Percentiles rank a stretch among this genome's conserved stretches.
phyloP scores from a whole-genome alignment of 2,329 filamentous ascomycete genomes.

The Aspergillus intermedius region DNA sequence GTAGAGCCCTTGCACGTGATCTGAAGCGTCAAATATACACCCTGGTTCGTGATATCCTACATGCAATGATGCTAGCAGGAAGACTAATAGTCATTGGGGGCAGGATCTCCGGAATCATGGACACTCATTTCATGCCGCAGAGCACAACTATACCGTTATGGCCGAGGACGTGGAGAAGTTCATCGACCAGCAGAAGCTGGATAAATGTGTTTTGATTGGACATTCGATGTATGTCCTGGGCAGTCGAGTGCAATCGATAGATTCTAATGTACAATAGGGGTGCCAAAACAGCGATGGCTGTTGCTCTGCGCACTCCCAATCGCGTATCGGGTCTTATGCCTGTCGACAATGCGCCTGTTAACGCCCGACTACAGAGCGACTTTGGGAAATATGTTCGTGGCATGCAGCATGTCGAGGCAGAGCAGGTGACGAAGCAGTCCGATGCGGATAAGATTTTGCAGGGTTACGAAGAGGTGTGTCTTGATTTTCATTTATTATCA shows the following conservation, averaged over 20 bases:
- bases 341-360: slow-evolving; percentile 88
- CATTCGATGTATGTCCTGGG: slow-evolving; percentile 67
- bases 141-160: slow-evolving; percentile 76
- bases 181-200: slow-evolving; percentile 63
- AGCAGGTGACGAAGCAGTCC: slow-evolving; percentile 59
- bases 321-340: slow-evolving; percentile 66
- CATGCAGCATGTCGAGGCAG: slow-evolving; percentile 74
- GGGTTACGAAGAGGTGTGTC: slow-evolving; percentile 60
- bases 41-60: slow-evolving; percentile 52
- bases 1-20: slow-evolving; percentile 67
- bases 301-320: slow-evolving; percentile 66
- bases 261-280: slow-evolving; percentile 49
- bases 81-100: not conserved
- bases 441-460: slow-evolving; percentile 76
- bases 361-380: slow-evolving; percentile 64
- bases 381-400: slow-evolving; percentile 76
- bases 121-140: slow-evolving; percentile 68
- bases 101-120: slow-evolving; percentile 91
- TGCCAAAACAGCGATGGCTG: slow-evolving; percentile 84
- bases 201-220: slow-evolving; percentile 70
- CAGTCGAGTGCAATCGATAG: too few species aligned
- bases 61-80: slow-evolving; percentile 4
- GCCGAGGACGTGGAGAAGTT: slow-evolving; percentile 78
- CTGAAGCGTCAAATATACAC: slow-evolving; percentile 75
- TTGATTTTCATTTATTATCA: not conserved